Base-by-base conservation (phyloP, 345 rosid genomes). In the Bretschneidera sinensis region DNA sequence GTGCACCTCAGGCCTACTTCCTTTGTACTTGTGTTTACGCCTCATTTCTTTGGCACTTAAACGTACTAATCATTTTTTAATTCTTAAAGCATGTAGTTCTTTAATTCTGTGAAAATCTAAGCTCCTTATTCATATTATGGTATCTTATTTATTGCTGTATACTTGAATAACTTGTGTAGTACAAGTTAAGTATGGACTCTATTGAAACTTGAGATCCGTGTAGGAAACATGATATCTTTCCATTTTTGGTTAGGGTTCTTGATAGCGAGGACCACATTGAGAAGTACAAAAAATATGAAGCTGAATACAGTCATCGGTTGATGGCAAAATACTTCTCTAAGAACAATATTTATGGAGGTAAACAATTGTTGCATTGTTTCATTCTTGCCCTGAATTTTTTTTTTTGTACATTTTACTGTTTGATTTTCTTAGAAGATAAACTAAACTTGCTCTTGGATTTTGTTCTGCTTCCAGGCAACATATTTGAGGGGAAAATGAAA, bases 291-390 rank as follows among this genome's bases (percentile, higher is more conserved):
- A 81, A 64, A 31, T 87, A 82, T 43, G 91, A 86, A 77, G 76
- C 76, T 55, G 86, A 83, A 63, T 83, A 79, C 64, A 79, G 78
- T 50, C 72, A 43, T 21, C 65, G 78, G 17, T 54, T 89, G 58
- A 51, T 85, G 78, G 77, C 83, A 10, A 87, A 84, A 47, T 84
- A 92, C 72, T 83, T 87, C 84, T 81, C 92, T 7, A 77, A 78
- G 65, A 83, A 78, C 63, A 59, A 73, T 49, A 34, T 78, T 55
- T 77, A 76, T 24, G 95, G 86, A 83, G 98, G 96, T 92, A 62
- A 67, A 69, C 22, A 47, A 13, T 33, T 25, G n/a, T n/a, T n/a
- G 49, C 24, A 25, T 57, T 19, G 15, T 24, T 55, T 20, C 19
- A 28, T 34, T 48, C 35, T 28, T 35, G 11, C 21, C 23, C 20